Base-by-base conservation (phyloP, 2,329 filamentous ascomycete species). In the Corynespora cassiicola region DNA sequence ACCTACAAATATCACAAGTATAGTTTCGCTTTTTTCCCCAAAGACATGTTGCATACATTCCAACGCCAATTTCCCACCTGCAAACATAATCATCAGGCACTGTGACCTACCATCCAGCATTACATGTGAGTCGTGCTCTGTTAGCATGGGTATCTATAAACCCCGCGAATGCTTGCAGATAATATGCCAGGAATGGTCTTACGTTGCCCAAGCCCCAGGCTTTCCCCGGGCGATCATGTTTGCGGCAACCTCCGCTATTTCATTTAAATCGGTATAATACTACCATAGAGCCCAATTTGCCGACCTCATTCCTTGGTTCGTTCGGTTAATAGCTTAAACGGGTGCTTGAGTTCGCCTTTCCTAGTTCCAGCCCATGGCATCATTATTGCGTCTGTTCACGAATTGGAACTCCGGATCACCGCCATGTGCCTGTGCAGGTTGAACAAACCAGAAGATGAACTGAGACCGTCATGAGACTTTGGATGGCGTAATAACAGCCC, bases 281-380 rank as follows among this genome's bases (percentile, higher is more conserved):
- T 39, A n/a, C 24, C 24, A 34, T 22, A 29, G 15, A 20, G 19
- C 25, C 18, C 39, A 26, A 54, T 54, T 52, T 39, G 36, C 44
- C 38, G 41, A n/a, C 27, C 19, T 29, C 9, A 17, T 31, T 15
- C 31, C 33, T 23, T 29, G n/a, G 25, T 18, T 25, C 25, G 17
- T 42, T 56, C 51, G 55, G 53, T 31, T 60, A 54, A 58, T 51
- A 39, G 48, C 52, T 60, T 56, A 41, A 39, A 43, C 45, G 38
- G 40, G 50, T 50, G 53, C 47, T 56, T 55, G 50, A 44, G 16
- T 52, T 28, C 41, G 51, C 45, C 10, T 44, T 33, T 31, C 35
- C 25, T 24, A 24, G 35, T 23, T 16, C 39, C 31, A 24, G 18
- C 32, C 17, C 37, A 48, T 51, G 39, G 36, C 45, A 51, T 40